These are phyloP conservation scores for Ceratocystis cacaofunesta DNA, from an alignment of 2,329 filamentous ascomycete genomes.

Conservation along the genomic window DNA sequence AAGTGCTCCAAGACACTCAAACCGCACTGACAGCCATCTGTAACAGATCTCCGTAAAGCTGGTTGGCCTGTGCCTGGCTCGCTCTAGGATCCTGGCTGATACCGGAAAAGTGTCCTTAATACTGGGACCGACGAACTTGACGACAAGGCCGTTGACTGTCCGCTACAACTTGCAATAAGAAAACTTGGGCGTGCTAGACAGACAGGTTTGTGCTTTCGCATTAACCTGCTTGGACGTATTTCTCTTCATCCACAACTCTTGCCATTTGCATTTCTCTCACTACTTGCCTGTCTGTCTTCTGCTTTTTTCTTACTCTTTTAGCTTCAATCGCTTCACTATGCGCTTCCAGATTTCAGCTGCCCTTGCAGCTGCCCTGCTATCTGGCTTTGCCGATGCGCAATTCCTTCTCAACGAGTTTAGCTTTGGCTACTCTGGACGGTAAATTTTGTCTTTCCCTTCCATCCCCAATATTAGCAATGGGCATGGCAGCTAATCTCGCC, in stretches of 20 bases:
- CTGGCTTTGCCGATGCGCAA: slow-evolving; percentile 42
- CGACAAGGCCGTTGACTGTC: background rate
- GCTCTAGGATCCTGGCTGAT: slow-evolving; percentile 10
- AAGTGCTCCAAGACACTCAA: background rate
- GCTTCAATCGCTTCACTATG: slow-evolving; percentile 9
- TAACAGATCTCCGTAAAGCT: background rate
- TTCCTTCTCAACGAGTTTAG: slow-evolving; percentile 58
- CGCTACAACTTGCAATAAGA: background rate
- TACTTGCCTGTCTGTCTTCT: background rate
- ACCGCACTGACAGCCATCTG: background rate
- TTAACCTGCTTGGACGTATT: background rate
- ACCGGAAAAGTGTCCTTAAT: slow-evolving; percentile 18
- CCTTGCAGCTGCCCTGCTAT: slow-evolving; percentile 12
- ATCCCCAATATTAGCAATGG: too few species aligned
- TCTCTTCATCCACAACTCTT: background rate
- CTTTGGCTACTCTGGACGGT: slow-evolving; percentile 59
- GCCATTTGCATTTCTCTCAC: background rate
- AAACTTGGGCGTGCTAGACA: background rate
- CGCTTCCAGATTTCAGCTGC: slow-evolving; percentile 15
- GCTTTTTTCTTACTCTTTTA: background rate
- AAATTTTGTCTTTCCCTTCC: background rate
- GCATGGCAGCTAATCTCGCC: background rate
- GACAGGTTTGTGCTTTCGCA: background rate
- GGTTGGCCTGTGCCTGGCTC: background rate
- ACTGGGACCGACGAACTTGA: background rate